Conservation (phyloP, 2,329 filamentous ascomycete genomes). For the Neobulgaria alba region DNA sequence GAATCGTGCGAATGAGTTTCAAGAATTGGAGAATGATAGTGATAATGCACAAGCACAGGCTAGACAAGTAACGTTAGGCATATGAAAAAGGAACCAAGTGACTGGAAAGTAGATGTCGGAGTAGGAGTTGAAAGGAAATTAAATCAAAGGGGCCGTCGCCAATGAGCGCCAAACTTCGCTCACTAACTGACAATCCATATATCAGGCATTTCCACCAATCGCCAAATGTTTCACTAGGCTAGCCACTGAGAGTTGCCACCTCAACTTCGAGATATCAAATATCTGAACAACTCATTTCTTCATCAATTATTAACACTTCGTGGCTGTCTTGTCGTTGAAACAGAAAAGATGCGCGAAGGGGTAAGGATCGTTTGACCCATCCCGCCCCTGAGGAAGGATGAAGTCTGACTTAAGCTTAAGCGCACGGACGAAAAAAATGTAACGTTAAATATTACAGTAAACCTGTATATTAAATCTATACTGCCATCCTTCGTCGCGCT, state of each 20-base stretch:
- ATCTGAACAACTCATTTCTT: no score
- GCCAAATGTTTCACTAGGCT: neutral
- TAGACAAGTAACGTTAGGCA: neutral
- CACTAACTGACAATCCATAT: neutral
- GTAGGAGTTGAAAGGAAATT: neutral
- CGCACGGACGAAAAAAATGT: no score
- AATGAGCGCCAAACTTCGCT: neutral
- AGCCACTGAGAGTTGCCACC: neutral
- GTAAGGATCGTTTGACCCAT: no score
- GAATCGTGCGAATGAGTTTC: neutral
- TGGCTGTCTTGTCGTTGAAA: neutral
- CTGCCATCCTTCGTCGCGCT: no score
- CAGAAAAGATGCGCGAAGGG: no score
- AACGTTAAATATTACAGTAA: no score
- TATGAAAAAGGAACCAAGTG: neutral
- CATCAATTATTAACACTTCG: neutral
- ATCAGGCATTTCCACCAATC: neutral
- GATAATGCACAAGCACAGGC: neutral
- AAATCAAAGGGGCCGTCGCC: neutral
- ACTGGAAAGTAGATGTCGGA: neutral
- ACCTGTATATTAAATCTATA: no score
- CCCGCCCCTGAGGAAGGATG: no score
- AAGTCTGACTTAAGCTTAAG: no score
- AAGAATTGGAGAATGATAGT: neutral
- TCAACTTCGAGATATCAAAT: neutral